Evolutionary conservation across 495 filamentous ascomycete species (phyloP).

Genomic region (Glarea lozoyensis): DNA sequence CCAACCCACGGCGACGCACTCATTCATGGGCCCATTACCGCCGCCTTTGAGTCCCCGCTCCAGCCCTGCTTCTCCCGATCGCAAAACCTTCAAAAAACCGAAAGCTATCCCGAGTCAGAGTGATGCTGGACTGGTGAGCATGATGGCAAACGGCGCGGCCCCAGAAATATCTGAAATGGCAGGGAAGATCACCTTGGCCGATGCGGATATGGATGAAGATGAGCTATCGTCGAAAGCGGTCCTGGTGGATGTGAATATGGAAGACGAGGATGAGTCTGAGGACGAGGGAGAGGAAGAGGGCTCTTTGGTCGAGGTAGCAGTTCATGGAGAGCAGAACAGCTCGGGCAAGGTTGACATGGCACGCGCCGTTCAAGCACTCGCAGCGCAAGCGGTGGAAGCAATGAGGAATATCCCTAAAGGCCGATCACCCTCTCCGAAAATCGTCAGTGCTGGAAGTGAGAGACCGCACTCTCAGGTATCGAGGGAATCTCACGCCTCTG

Average conservation of each 20-base stretch:
- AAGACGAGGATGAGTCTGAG: conserved; percentile 20
- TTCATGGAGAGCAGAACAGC: conserved; percentile 11
- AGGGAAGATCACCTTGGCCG: conserved; percentile 27
- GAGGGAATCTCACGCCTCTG: conserved; percentile 11
- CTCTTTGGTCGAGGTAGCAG: conserved; percentile 24
- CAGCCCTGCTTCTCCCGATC: not conserved
- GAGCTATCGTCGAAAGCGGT: conserved; percentile 5
- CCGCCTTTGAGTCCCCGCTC: conserved; percentile 11
- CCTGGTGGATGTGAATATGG: conserved; percentile 6
- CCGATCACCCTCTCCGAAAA: conserved; percentile 16
- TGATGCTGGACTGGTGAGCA: conserved; percentile 44
- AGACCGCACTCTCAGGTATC: conserved; percentile 15
- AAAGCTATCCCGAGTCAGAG: conserved; percentile 26
- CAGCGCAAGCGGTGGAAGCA: conserved; percentile 21
- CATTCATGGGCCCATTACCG: conserved; percentile 11
- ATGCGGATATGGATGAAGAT: conserved; percentile 23
- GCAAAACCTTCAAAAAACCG: conserved; percentile 9
- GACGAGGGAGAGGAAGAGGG: conserved; percentile 33
- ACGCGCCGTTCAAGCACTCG: conserved; percentile 17
- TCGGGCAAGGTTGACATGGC: conserved; percentile 1
- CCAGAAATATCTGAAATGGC: conserved; percentile 36
- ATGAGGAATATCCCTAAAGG: conserved; percentile 16
- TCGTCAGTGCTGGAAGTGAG: conserved; percentile 11
- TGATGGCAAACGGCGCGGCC: conserved; percentile 40
- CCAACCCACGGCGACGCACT: conserved; percentile 17